phyloP scores from a whole-genome alignment of 371 early-diverging fungal genomes.

The Furculomyces boomerangus region DNA sequence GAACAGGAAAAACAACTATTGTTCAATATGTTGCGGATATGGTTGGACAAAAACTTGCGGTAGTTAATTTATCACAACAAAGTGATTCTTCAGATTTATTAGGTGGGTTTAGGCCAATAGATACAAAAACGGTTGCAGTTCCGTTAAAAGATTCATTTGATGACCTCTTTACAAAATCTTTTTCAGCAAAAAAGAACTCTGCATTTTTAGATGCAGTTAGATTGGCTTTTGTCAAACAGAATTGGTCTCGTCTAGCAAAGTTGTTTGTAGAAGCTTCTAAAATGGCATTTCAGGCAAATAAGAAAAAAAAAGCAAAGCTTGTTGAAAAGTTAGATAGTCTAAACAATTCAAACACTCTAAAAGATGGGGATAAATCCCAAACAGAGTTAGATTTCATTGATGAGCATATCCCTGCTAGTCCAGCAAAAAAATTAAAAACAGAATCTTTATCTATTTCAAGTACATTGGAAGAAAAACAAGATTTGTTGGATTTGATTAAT shows the following conservation, averaged over 20 bases:
- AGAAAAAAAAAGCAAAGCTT: constrained; percentile 3
- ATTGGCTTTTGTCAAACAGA: constrained; percentile 41
- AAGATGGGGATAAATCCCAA: background rate
- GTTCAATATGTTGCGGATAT: constrained; percentile 87
- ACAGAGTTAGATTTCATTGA: no score
- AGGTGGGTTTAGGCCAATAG: constrained; percentile 96
- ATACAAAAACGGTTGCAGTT: constrained; percentile 56
- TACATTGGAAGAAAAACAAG: no score
- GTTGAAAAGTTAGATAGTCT: background rate
- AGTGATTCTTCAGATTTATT: constrained; percentile 93
- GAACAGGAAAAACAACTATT: constrained; percentile 98
- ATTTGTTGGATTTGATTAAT: no score
- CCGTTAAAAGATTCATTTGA: constrained; percentile 76
- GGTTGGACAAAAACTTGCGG: constrained; percentile 58
- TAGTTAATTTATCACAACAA: constrained; percentile 96
- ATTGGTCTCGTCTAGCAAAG: constrained; percentile 63
- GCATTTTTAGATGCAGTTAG: constrained; percentile 66
- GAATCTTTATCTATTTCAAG: background rate
- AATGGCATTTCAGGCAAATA: constrained; percentile 51
- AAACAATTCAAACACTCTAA: background rate
- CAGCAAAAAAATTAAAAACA: background rate
- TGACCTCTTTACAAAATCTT: constrained; percentile 62
- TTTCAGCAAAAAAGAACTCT: constrained; percentile 69
- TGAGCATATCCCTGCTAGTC: background rate
- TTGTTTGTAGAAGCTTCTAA: constrained; percentile 49